These are phyloP conservation scores for Edaphochlamys debaryana DNA, from an alignment of 139 green algal species.

Conservation along the genomic window DNA sequence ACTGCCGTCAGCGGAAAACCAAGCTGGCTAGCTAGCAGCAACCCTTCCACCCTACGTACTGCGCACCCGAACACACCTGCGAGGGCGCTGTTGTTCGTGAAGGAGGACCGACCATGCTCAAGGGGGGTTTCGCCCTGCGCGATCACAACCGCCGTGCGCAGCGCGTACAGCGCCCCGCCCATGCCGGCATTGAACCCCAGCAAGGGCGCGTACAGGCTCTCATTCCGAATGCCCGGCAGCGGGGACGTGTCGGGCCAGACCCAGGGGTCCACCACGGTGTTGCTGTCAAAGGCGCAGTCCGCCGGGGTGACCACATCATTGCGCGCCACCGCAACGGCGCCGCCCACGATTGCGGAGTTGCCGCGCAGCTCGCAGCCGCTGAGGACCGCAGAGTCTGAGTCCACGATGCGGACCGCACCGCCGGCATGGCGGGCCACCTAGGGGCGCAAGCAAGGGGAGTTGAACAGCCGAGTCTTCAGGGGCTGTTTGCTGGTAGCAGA, in stretches of 20 bases:
- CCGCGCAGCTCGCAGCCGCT: not conserved
- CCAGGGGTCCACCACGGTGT: slow-evolving; percentile 5
- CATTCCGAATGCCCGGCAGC: not conserved
- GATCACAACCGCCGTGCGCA: not conserved
- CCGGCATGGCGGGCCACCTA: not conserved
- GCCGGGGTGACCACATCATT: no score
- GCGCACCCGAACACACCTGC: not conserved
- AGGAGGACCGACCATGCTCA: not conserved
- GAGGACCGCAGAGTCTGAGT: not conserved
- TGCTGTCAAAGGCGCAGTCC: not conserved
- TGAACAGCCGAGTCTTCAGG: no score
- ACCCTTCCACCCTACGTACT: no score
- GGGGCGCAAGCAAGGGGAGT: not conserved
- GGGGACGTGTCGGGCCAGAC: not conserved
- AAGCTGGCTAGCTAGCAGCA: no score
- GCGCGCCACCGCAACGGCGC: not conserved
- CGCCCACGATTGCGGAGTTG: slow-evolving; percentile 12
- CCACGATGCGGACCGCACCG: slow-evolving; percentile 6
- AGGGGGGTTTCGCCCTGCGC: no score
- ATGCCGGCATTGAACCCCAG: no score
- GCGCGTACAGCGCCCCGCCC: not conserved
- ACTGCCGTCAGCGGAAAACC: no score
- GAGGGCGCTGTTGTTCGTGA: slow-evolving; percentile 7
- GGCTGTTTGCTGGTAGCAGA: no score
- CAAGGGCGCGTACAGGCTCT: not conserved